Base-by-base conservation (phyloP, 1,284 basidiomycete genomes). In the Rhodotorula sp. region DNA sequence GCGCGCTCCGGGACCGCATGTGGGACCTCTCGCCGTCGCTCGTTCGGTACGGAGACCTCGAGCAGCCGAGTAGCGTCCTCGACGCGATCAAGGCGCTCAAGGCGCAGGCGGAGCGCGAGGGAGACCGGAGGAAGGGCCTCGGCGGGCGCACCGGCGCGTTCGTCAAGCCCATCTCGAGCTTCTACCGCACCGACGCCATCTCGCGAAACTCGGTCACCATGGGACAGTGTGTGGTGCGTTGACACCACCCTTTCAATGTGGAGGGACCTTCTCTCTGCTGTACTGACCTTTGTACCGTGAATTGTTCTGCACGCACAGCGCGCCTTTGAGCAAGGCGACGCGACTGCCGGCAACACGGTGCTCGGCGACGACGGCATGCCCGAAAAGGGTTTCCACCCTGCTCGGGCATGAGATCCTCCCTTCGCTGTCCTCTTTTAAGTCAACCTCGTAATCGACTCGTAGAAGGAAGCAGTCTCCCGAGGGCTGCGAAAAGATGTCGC, bases 1-100 rank as follows among this genome's bases (percentile, higher is more conserved):
- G 94, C n/a, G 85, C 85, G 62, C 83, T 99, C 61, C 87, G 95
- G 61, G 93, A 98, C 81, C 88, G 96, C 71, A 89, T 99, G 87
- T 98, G 95, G 92, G 95, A 97, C 80, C 89, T 99, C 76, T 93
- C 92, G 51, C 96, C 96, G 1, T 86, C 91, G 3, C 84, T 98
- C 42, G 88, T 97, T 51, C 86, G 93, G 76, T 95, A 95, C 81
- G 93, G 96, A 78, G 83, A 85, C 59, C 85, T 88, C n/a, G 95
- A 98, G 82, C 83, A 83, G 45, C 91, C 90, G 5, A 91, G 90
- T 1, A 75, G 82, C 1, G 90, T 89, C 49, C 82, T 93, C 56
- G 86, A 72, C 44, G 77, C 88, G 29, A 83, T 89, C 24, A 85
- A 86, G 45, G 93, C 93, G 17, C 82, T 96, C 58, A 86, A 86